phyloP scores from a whole-genome alignment of 257 asterid genomes.

The Petunia secreta region DNA sequence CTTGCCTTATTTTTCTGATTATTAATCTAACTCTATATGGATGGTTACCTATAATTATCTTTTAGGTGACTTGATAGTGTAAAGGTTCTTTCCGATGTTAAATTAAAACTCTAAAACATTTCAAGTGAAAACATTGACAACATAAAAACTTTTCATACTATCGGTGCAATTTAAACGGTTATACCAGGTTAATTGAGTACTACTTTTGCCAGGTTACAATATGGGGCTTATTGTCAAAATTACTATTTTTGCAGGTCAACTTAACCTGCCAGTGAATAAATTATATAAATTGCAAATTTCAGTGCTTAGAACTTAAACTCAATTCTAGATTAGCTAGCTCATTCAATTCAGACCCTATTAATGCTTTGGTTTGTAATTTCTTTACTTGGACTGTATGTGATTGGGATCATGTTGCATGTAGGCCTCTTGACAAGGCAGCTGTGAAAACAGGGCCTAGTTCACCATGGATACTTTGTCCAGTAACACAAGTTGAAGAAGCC shows the following conservation, averaged over 20 bases:
- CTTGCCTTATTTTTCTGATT: neutral
- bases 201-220: too few relatives aligned
- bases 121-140: too few relatives aligned
- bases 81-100: neutral
- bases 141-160: too few relatives aligned
- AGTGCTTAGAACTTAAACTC: neutral
- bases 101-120: too few relatives aligned
- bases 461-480: slow-evolving; percentile 58
- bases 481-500: slow-evolving; percentile 79
- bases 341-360: neutral
- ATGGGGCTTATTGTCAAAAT: too few relatives aligned
- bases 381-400: neutral
- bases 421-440: slow-evolving; percentile 68
- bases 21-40: too few relatives aligned
- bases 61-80: neutral
- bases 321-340: too few relatives aligned
- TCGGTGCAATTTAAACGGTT: too few relatives aligned
- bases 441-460: slow-evolving; percentile 39
- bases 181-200: too few relatives aligned
- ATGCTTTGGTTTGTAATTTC: neutral
- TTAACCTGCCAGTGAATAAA: too few relatives aligned
- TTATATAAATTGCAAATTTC: neutral
- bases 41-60: neutral
- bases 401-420: slow-evolving; percentile 30
- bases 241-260: too few relatives aligned